Evolutionary conservation across 345 rosid species (phyloP).

Genomic region (Noccaea bulbosa): DNA sequence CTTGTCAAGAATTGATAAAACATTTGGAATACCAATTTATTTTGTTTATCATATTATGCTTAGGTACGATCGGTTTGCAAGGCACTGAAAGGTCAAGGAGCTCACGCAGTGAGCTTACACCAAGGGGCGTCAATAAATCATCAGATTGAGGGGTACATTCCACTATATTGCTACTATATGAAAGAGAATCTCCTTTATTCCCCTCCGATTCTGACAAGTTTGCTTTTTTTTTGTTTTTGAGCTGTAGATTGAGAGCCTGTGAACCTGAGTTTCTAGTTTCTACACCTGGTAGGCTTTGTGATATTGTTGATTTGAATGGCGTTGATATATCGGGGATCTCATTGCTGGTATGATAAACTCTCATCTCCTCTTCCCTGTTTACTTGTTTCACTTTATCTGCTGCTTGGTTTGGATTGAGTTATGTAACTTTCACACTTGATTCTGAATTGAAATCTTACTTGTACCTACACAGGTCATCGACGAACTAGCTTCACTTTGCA

Average conservation of each 20-base stretch:
- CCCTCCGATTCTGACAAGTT: constrained; percentile 25
- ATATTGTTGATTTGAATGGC: constrained; percentile 73
- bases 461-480: constrained; percentile 65
- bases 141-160: constrained; percentile 76
- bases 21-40: no score
- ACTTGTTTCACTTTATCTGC: not conserved
- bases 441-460: not conserved
- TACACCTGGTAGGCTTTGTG: constrained; percentile 87
- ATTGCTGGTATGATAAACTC: constrained; percentile 60
- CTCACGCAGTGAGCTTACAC: constrained; percentile 89
- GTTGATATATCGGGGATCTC: constrained; percentile 72
- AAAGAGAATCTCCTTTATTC: not conserved
- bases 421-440: not conserved
- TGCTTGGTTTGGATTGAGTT: not conserved
- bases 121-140: constrained; percentile 71
- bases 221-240: constrained; percentile 16
- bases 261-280: constrained; percentile 93
- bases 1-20: not conserved
- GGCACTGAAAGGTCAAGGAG: constrained; percentile 79
- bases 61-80: constrained; percentile 84
- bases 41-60: not conserved
- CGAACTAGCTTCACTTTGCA: constrained; percentile 50
- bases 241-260: constrained; percentile 66
- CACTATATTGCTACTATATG: constrained; percentile 2
- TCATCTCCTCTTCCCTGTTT: not conserved